Percentiles rank a stretch among this genome's conserved stretches.
These are phyloP conservation scores for Fraxinus latifolia DNA, from an alignment of 305 asterid genomes.

Conservation along the genomic window DNA sequence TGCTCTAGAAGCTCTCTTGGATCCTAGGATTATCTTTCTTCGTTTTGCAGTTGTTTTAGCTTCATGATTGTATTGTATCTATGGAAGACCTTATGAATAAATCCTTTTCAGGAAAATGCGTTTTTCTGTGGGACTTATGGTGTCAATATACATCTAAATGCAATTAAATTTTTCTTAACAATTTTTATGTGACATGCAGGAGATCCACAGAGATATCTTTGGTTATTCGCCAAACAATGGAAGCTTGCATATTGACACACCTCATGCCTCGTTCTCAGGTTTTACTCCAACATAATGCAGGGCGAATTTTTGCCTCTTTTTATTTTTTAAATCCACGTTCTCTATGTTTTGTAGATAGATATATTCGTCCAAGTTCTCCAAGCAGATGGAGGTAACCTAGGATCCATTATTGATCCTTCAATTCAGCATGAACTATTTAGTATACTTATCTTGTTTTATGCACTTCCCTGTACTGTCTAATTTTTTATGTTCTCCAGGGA, in stretches of 20 bases:
- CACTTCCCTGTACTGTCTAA: neutral
- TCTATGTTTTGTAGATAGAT: conserved; percentile 62
- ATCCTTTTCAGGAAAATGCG: neutral
- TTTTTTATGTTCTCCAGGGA: conserved; percentile 47
- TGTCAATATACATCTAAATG: neutral
- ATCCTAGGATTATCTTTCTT: neutral
- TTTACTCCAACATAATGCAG: conserved; percentile 20
- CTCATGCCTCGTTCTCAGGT: conserved; percentile 95
- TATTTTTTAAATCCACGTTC: neutral
- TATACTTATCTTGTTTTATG: neutral
- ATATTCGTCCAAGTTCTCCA: conserved; percentile 96
- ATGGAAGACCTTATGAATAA: neutral
- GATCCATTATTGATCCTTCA: conserved; percentile 6
- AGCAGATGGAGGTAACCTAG: conserved; percentile 87
- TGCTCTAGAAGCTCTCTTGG: neutral
- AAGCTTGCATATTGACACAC: conserved; percentile 82
- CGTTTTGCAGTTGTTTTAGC: neutral
- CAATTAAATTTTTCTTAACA: neutral
- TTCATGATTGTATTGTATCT: neutral
- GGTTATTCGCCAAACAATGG: conserved; percentile 96
- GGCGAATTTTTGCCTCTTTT: neutral
- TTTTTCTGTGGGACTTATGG: conserved; percentile 4
- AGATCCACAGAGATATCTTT: conserved; percentile 85
- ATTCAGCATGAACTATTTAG: neutral
- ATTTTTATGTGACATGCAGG: conserved; percentile 43